Conservation (phyloP, 2,329 filamentous ascomycete species). For the Beauveria caledonica region DNA sequence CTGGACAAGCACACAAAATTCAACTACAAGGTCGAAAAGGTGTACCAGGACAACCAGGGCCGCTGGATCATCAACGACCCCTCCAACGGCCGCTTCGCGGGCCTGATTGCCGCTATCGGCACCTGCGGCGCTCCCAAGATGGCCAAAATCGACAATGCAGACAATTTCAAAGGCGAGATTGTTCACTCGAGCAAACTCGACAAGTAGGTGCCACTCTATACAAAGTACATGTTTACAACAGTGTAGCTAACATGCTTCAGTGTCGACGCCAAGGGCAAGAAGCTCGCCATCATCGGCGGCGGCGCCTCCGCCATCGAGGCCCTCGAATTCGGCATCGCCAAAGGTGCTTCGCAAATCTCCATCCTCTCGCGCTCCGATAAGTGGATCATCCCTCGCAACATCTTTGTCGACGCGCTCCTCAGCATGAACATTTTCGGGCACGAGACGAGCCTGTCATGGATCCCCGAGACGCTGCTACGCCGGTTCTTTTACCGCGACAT, state of each 20-base stretch:
- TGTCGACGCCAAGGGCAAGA: slow-evolving; percentile 65
- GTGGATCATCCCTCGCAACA: slow-evolving; percentile 80
- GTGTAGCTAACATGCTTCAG: slow-evolving; percentile 27
- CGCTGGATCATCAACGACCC: slow-evolving; percentile 72
- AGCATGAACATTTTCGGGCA: slow-evolving; percentile 72
- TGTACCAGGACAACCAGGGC: slow-evolving; percentile 59
- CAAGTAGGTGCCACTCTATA: slow-evolving; percentile 29
- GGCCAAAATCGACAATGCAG: slow-evolving; percentile 61
- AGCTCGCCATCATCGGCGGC: slow-evolving; percentile 67
- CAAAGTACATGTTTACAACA: rapidly evolving
- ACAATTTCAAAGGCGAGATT: slow-evolving; percentile 62
- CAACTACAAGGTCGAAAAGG: slow-evolving; percentile 57
- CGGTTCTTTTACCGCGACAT: slow-evolving; percentile 80
- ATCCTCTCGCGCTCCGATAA: slow-evolving; percentile 74
- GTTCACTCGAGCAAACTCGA: slow-evolving; percentile 71
- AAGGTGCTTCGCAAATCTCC: slow-evolving; percentile 58
- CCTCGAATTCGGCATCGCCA: slow-evolving; percentile 65
- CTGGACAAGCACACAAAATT: slow-evolving; percentile 66
- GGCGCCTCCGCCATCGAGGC: slow-evolving; percentile 74
- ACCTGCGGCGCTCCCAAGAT: slow-evolving; percentile 74
- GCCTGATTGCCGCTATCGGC: slow-evolving; percentile 68
- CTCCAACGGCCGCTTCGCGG: slow-evolving; percentile 65
- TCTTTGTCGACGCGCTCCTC: slow-evolving; percentile 64
- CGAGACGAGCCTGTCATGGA: slow-evolving; percentile 66
- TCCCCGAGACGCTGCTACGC: slow-evolving; percentile 67